A percentile compares a stretch with the other conserved stretches of the same genome.
Conservation (phyloP, 768 basidiomycete genomes). For the Podaxis pistillaris region DNA sequence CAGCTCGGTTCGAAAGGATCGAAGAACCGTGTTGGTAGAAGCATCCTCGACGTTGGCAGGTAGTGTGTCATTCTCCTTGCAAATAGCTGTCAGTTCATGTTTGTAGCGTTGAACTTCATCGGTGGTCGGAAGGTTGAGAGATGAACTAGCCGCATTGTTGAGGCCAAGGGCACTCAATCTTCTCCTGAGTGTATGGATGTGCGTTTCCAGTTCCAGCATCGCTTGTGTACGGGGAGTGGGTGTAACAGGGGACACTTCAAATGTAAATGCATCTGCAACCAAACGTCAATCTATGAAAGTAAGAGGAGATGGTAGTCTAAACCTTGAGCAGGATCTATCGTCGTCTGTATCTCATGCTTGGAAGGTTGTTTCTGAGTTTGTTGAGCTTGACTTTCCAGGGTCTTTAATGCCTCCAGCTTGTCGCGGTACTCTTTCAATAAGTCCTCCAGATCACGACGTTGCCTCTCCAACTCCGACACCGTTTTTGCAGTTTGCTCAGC, state of each 20-base stretch:
- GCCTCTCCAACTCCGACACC: slow-evolving; percentile 12
- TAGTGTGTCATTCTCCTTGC: slow-evolving; percentile 43
- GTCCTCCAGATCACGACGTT: slow-evolving; percentile 11
- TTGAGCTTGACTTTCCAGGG: background rate
- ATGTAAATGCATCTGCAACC: slow-evolving; percentile 56
- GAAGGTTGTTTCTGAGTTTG: background rate
- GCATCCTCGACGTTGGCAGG: slow-evolving; percentile 40
- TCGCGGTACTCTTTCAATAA: slow-evolving; percentile 8
- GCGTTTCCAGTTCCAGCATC: slow-evolving; percentile 44
- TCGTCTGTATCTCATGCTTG: background rate
- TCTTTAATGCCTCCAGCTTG: slow-evolving; percentile 3
- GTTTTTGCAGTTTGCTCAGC: slow-evolving; percentile 13
- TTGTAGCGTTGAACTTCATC: slow-evolving; percentile 47
- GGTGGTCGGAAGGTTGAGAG: slow-evolving; percentile 48
- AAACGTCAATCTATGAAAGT: background rate
- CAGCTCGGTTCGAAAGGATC: slow-evolving; percentile 60
- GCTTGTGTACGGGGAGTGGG: slow-evolving; percentile 35
- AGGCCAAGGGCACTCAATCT: slow-evolving; percentile 62
- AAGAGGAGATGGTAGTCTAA: background rate
- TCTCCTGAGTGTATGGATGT: slow-evolving; percentile 54
- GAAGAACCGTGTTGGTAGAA: slow-evolving; percentile 55
- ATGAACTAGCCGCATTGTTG: slow-evolving; percentile 49
- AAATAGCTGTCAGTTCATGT: slow-evolving; percentile 44
- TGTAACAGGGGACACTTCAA: slow-evolving; percentile 34
- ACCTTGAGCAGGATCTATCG: slow-evolving; percentile 14